A percentile compares a stretch with the other conserved stretches of the same genome.
Conservation (phyloP, 768 basidiomycete species). For the Agrocybe praecox region DNA sequence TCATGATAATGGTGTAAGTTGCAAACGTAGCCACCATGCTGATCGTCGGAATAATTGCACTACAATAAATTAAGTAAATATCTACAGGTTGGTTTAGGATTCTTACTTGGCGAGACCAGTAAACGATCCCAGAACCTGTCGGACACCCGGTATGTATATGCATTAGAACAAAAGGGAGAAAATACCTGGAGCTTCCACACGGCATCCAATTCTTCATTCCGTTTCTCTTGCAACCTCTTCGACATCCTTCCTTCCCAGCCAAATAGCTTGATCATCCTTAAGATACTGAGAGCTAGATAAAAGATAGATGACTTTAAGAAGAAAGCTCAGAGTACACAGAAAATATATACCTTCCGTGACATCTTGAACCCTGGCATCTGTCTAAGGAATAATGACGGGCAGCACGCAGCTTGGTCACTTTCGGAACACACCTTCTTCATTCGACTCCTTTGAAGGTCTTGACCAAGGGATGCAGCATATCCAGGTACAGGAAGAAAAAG, state of each 20-base stretch:
- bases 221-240: constrained; percentile 51
- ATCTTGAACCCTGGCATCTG: constrained; percentile 60
- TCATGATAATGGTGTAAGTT: constrained; percentile 48
- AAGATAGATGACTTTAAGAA: background rate
- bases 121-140: background rate
- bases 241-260: constrained; percentile 67
- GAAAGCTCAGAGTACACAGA: too few relatives aligned
- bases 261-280: constrained; percentile 77
- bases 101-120: background rate
- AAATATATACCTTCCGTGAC: constrained; percentile 55
- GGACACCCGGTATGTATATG: too few relatives aligned
- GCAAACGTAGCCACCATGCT: constrained; percentile 72
- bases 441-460: constrained; percentile 45
- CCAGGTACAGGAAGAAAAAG: background rate
- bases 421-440: constrained; percentile 35
- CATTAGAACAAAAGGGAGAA: background rate
- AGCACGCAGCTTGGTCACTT: too few relatives aligned
- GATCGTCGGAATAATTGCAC: constrained; percentile 59
- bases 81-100: too few relatives aligned
- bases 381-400: constrained; percentile 12
- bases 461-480: constrained; percentile 22
- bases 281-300: constrained; percentile 48
- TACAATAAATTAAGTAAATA: constrained; percentile 19
- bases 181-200: constrained; percentile 46
- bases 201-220: constrained; percentile 63